Base-by-base conservation (phyloP, 768 basidiomycete genomes). In the Tricholoma furcatifolium region DNA sequence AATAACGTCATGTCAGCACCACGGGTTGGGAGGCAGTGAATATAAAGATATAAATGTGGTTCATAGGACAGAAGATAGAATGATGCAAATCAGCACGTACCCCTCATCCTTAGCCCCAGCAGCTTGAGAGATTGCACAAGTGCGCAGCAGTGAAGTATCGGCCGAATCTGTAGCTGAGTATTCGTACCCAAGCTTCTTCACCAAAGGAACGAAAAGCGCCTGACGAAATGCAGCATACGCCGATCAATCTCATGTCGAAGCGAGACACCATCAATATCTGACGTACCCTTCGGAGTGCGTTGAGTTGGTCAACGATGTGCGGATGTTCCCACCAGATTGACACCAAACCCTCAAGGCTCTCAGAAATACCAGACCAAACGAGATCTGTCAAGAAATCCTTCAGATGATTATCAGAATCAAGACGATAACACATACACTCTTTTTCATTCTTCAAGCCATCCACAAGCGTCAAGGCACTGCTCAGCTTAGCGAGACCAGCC, bases 311-410 rank as follows among this genome's bases (percentile, higher is more conserved):
- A 32, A 72, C 74, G 58, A 77, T 73, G 24, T 71, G 75, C 31
- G 69, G 72, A 62, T 92, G 72, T 67, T 96, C 93, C 88, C 91
- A 97, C 89, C 93, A 97, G 2, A 83, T 80, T 6, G 75, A 78
- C 9, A 74, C 65, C 27, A 97, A 67, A 32, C 72, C 67, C 23
- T 63, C 60, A 45, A 98, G 67, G 46, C 77, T 83, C 10, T 74
- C 71, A 3, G 77, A 70, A 43, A 95, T 83, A 51, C 82, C 82
- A 44, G 81, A 74, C 92, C 90, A 94, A 14, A 96, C 91, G 54
- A 92, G 76, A 69, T 85, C 93, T 93, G 27, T 27, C 27, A 27
- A 60, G n/a, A 38, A 45, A 27, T 41, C 18, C 35, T 14, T 32
- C 6, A 40, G 34, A 47, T 20, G 44, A 40, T 35, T 8, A 17